Conservation (phyloP, 108 stramenopile genomes). For the Nitzschia sp. region DNA sequence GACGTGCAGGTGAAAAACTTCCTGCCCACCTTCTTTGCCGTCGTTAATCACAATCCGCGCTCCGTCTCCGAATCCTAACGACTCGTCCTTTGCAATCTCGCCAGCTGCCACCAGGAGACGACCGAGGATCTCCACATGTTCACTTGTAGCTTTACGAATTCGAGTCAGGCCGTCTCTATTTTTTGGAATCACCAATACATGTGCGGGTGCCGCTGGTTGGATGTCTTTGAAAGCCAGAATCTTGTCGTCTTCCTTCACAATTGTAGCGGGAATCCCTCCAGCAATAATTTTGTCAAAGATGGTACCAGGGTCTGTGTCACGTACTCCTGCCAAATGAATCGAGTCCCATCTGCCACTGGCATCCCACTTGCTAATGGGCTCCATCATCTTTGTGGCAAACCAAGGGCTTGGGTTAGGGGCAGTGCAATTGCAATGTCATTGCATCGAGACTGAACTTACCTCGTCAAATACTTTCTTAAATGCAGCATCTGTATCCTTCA, state of each 20-base stretch:
- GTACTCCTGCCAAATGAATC: constrained; percentile 77
- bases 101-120: constrained; percentile 91
- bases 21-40: constrained; percentile 90
- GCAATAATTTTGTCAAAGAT: constrained; percentile 96
- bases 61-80: constrained; percentile 81
- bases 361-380: constrained; percentile 51
- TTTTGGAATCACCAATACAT: constrained; percentile 98
- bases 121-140: constrained; percentile 92
- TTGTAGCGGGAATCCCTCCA: constrained; percentile 88
- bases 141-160: constrained; percentile 79
- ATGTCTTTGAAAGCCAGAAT: constrained; percentile 97
- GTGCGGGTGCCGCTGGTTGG: constrained; percentile 91
- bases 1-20: constrained; percentile 93
- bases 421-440: too few species aligned
- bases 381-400: constrained; percentile 44
- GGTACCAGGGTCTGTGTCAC: constrained; percentile 78
- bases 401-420: too few species aligned
- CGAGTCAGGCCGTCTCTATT: constrained; percentile 87
- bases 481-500: constrained; percentile 60
- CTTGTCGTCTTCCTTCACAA: constrained; percentile 94
- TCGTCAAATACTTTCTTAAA: constrained; percentile 80
- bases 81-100: constrained; percentile 85
- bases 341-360: constrained; percentile 78
- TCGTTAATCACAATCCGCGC: constrained; percentile 96
- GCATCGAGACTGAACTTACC: constrained; percentile 57